Percentiles rank a stretch among this genome's conserved stretches.
These are phyloP conservation scores for Thielaviopsis musarum DNA, from an alignment of 2,329 filamentous ascomycete genomes.

Conservation along the genomic window DNA sequence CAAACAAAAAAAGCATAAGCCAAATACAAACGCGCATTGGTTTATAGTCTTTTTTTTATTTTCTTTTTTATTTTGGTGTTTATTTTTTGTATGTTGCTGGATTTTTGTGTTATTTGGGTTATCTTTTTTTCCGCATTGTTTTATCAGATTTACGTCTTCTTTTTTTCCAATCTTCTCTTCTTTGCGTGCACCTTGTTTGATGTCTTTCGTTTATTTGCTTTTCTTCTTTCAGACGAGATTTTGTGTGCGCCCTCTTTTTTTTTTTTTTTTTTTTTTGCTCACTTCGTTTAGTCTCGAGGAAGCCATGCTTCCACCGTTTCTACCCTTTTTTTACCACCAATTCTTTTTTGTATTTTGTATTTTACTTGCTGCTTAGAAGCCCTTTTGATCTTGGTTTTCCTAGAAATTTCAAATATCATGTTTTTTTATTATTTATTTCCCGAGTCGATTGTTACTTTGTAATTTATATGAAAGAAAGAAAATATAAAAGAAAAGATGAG, in stretches of 20 bases:
- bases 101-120: neutral
- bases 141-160: constrained; percentile 1
- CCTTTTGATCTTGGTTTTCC: no score
- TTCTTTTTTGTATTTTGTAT: neutral
- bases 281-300: neutral
- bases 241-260: no score
- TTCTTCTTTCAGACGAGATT: neutral
- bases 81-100: neutral
- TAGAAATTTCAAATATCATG: neutral
- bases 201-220: neutral
- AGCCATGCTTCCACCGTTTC: neutral
- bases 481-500: no score
- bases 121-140: constrained; percentile 7
- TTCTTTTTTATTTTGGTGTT: constrained; percentile 7
- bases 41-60: neutral
- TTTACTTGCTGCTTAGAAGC: neutral
- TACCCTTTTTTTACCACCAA: neutral
- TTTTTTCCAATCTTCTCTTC: constrained; percentile 18
- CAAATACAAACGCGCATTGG: neutral
- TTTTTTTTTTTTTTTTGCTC: neutral
- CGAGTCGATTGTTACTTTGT: no score
- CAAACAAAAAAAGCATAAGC: neutral
- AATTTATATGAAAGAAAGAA: no score
- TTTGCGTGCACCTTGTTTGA: constrained; percentile 17
- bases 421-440: no score